These are phyloP conservation scores for Discostella stelligera DNA, from an alignment of 352 stramenopile species.

Conservation along the genomic window DNA sequence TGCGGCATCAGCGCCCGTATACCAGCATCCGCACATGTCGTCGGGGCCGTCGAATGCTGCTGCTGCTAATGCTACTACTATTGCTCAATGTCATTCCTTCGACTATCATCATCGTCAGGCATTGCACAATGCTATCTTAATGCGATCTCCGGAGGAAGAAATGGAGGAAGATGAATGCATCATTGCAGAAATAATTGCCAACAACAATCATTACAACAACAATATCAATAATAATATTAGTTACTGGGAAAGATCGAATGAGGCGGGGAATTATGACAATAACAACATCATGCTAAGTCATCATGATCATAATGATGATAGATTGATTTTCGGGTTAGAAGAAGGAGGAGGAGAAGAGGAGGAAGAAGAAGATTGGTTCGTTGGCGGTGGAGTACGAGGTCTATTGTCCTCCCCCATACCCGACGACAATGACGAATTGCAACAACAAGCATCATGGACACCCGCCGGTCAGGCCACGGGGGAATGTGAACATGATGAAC, in stretches of 20 bases:
- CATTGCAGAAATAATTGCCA: background rate
- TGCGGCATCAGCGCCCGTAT: background rate
- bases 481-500: constrained; percentile 12
- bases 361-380: constrained; percentile 45
- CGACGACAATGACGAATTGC: background rate
- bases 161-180: background rate
- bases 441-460: constrained; percentile 17
- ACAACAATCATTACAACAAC: too few species aligned
- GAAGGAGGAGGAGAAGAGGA: background rate
- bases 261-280: background rate
- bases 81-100: background rate
- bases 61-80: background rate
- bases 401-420: background rate
- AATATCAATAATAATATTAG: too few species aligned
- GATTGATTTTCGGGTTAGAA: background rate
- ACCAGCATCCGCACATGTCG: background rate
- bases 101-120: background rate
- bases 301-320: background rate
- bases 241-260: background rate
- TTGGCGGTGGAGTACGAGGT: constrained; percentile 14
- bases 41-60: background rate
- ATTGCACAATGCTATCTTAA: background rate
- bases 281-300: background rate
- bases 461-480: constrained; percentile 41
- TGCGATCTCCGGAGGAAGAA: constrained; percentile 5